Evolutionary conservation across 2,329 filamentous ascomycete genomes (phyloP), one percentile per base, ranked within the genome.

Genomic region (Aspergillus flavus): DNA sequence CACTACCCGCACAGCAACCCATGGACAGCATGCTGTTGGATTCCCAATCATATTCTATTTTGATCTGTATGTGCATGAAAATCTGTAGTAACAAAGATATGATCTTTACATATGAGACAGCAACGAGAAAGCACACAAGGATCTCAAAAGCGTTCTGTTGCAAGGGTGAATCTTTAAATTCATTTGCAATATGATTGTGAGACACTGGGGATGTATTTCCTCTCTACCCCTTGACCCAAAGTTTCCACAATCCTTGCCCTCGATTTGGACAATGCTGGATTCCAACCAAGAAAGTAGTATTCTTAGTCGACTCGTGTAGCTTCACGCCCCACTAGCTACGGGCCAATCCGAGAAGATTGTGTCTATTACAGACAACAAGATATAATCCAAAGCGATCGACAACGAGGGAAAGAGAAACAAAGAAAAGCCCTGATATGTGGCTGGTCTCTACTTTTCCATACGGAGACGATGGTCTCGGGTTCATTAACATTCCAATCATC

Each of bases 1-100:
- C 59, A 63, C 63, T 67, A 61, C 68, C 66, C 69, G 66, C 61
- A 41, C 59, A 36, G 30, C 41, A 53, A 65, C 46, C 67, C 67
- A 66, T 65, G 63, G 66, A 61, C 60, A 58, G 46, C 34, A 26
- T 39, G n/a, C 34, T 23, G 21, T 41, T 57, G 48, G 58, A 30
- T 50, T 62, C 28, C 62, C 59, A 64, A 64, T 64, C 53, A 64
- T 32, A 57, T 41, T 46, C 16, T 26, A 48, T 53, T 50, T 46
- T 23, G 30, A 36, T 36, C 9, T 36, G 28, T 36, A 11, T 39
- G 19, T 23, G 14, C 21, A 9, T 48, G 6, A 28, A 12, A 23
- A 7, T 19, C 45, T 52, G 16, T 21, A 11, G 9, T 4, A 21
- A 52, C 23, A 14, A 26, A 16, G 11, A 26, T 26, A 46, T 28